Percentiles rank a stretch among this genome's conserved stretches.
Evolutionary conservation across 208 protist genomes (phyloP).

Genomic region (Porcisia deanei): DNA sequence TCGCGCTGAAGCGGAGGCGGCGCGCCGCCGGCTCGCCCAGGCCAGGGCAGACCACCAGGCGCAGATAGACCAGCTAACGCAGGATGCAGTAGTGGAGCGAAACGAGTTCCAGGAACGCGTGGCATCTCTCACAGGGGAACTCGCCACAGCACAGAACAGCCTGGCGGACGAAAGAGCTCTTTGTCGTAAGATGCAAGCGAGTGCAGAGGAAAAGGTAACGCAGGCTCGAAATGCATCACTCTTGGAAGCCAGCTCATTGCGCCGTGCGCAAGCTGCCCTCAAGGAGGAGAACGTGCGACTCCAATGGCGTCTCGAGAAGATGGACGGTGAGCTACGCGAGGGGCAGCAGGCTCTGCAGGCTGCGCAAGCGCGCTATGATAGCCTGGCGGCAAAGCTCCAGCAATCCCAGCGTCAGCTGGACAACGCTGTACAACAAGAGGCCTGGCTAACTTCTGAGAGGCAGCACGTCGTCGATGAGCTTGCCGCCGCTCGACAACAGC

Average conservation of each 20-base stretch:
- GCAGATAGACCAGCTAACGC: slow-evolving; percentile 35
- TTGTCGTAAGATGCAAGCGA: slow-evolving; percentile 35
- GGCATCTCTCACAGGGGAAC: slow-evolving; percentile 31
- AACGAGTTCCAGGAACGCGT: slow-evolving; percentile 35
- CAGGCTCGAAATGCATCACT: slow-evolving; percentile 39
- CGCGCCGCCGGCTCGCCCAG: slow-evolving; percentile 29
- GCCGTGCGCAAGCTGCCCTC: slow-evolving; percentile 36
- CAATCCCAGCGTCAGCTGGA: slow-evolving; percentile 36
- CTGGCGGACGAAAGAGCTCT: slow-evolving; percentile 33
- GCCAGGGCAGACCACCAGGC: slow-evolving; percentile 33
- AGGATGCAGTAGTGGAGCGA: slow-evolving; percentile 36
- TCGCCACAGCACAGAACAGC: slow-evolving; percentile 26
- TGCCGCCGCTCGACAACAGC: slow-evolving; percentile 39
- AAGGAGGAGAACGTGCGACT: slow-evolving; percentile 50
- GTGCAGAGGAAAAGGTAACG: slow-evolving; percentile 44
- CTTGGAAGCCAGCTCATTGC: slow-evolving; percentile 53
- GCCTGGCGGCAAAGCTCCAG: slow-evolving; percentile 30
- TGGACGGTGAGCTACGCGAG: slow-evolving; percentile 33
- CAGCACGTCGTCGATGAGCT: slow-evolving; percentile 47
- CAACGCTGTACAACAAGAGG: slow-evolving; percentile 55
- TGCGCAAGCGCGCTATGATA: slow-evolving; percentile 21
- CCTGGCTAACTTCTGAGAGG: slow-evolving; percentile 55
- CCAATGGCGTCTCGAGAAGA: slow-evolving; percentile 38
- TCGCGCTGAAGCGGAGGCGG: slow-evolving; percentile 33
- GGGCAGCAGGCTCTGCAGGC: slow-evolving; percentile 13